Evolutionary conservation across 176 grass and related monocot species (phyloP).

Genomic region (Juncus effusus): DNA sequence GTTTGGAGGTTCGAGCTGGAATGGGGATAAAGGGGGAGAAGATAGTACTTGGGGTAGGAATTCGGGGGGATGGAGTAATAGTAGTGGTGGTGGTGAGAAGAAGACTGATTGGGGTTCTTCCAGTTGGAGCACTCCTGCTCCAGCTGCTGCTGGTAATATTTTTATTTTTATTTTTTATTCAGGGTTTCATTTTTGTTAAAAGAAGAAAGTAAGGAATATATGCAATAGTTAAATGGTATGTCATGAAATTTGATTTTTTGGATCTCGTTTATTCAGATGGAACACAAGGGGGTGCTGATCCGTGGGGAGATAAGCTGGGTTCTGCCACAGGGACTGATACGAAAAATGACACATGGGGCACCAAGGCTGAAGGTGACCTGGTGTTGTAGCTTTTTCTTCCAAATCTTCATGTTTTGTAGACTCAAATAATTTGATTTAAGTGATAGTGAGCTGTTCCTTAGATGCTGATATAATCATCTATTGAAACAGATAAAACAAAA

Average conservation of each 20-base stretch:
- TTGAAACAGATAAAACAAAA: slow-evolving; percentile 22
- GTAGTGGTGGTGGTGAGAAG: slow-evolving; percentile 10
- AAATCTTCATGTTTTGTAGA: too few relatives aligned
- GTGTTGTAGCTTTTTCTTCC: too few relatives aligned
- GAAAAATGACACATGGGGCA: background rate
- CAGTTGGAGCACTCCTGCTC: slow-evolving; percentile 16
- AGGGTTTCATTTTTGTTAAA: slow-evolving; percentile 3
- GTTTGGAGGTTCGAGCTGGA: slow-evolving; percentile 28
- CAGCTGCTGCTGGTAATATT: slow-evolving; percentile 21
- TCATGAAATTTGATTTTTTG: slow-evolving; percentile 17
- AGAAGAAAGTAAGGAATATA: background rate
- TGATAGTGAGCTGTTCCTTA: too few relatives aligned
- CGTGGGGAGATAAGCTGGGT: background rate
- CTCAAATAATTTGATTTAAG: too few relatives aligned
- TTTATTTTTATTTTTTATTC: background rate
- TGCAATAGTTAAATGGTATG: background rate
- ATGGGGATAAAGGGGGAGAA: slow-evolving; percentile 10
- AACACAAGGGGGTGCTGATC: slow-evolving; percentile 3
- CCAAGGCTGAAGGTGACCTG: slow-evolving; percentile 20
- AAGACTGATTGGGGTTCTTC: slow-evolving; percentile 15
- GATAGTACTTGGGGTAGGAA: slow-evolving; percentile 10
- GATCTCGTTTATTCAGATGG: background rate
- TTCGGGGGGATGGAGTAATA: slow-evolving; percentile 1
- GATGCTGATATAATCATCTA: slow-evolving; percentile 1
- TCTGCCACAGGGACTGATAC: background rate